A percentile compares a stretch with the other conserved stretches of the same genome.
phyloP scores from a whole-genome alignment of 192 early-diverging fungal species.

The Neocallimastix lanati region DNA sequence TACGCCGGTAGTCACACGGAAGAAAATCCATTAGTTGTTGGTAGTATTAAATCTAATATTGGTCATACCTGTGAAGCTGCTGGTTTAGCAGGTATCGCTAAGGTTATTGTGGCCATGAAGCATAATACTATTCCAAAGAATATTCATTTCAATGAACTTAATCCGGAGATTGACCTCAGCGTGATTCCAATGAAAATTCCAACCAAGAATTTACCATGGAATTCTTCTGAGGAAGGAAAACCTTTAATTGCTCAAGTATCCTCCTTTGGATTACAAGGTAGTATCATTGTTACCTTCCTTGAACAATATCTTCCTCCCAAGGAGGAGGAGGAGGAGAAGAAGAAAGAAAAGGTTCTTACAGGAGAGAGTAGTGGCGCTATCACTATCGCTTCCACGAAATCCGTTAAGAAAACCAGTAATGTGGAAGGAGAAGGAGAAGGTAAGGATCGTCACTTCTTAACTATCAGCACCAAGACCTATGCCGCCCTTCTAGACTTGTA shows the following conservation, averaged over 20 bases:
- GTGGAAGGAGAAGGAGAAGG: too few species aligned
- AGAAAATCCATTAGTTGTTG: constrained; percentile 1
- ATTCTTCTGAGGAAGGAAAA: not conserved
- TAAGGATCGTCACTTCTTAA: not conserved
- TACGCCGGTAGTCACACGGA: not conserved
- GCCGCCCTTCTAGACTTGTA: not conserved
- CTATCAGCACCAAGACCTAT: not conserved
- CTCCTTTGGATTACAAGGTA: constrained; percentile 11
- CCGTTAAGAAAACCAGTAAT: too few species aligned
- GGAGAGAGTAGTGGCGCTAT: too few species aligned
- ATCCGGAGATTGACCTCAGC: constrained; percentile 9
- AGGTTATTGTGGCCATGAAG: constrained; percentile 11
- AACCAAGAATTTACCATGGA: constrained; percentile 5
- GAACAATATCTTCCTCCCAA: constrained; percentile 1
- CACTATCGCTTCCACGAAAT: too few species aligned
- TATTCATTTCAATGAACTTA: constrained; percentile 8
- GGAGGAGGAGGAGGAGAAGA: not conserved
- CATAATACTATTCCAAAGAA: constrained; percentile 6
- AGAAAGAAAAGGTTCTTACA: too few species aligned
- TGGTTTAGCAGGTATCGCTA: constrained; percentile 6
- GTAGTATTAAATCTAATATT: constrained; percentile 2
- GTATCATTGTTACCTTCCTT: constrained; percentile 9
- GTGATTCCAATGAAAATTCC: constrained; percentile 7
- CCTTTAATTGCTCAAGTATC: constrained; percentile 6
- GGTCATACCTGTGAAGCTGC: constrained; percentile 4